A percentile compares a stretch with the other conserved stretches of the same genome.
These are phyloP conservation scores for Termitomyces heimii DNA, from an alignment of 768 basidiomycete species.

Conservation along the genomic window DNA sequence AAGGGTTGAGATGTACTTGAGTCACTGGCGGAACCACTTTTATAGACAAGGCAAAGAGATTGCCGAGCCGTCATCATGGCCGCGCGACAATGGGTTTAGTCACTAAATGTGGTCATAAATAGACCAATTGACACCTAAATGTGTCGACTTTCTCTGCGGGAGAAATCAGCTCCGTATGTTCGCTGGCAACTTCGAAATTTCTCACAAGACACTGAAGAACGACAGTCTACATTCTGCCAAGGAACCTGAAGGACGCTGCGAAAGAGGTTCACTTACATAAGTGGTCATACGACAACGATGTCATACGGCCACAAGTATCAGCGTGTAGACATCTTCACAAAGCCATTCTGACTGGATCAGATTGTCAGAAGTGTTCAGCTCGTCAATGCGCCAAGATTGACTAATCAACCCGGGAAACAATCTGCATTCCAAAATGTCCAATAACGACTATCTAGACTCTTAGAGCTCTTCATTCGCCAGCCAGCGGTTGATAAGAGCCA, in stretches of 20 bases:
- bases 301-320: neutral
- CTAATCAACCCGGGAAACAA: neutral
- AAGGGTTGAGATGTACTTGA: neutral
- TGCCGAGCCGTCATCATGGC: neutral
- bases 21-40: neutral
- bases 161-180: neutral
- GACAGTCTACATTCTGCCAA: neutral
- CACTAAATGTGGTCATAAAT: neutral
- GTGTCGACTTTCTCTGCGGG: neutral
- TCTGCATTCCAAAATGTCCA: neutral
- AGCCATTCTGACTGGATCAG: neutral
- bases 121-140: neutral
- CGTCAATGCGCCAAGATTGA: neutral
- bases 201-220: neutral
- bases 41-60: neutral
- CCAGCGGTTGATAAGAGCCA: constrained; percentile 54
- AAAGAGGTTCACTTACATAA: neutral
- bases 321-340: neutral
- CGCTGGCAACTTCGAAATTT: neutral
- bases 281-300: neutral
- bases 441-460: neutral
- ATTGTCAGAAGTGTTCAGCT: neutral
- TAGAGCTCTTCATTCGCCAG: constrained; percentile 14
- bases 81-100: neutral
- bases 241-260: neutral